A percentile compares a stretch with the other conserved stretches of the same genome.
Evolutionary conservation across 345 rosid genomes (phyloP).

Genomic region (Eutrema yunnanense): DNA sequence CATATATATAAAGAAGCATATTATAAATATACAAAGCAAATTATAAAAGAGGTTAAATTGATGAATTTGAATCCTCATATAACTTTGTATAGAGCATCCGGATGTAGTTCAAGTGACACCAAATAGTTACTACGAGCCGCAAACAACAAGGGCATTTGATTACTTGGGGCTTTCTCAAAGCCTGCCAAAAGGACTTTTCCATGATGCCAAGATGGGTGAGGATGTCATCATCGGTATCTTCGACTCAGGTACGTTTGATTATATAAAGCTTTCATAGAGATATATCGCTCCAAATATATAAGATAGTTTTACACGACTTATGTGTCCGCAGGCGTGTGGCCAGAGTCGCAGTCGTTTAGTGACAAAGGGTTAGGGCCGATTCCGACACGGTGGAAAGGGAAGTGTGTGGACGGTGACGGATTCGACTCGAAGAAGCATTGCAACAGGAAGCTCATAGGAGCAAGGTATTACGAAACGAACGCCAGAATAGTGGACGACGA

Average conservation of each 20-base stretch:
- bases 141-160: conserved; percentile 67
- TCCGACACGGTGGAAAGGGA: conserved; percentile 22
- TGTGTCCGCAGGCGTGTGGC: conserved; percentile 15
- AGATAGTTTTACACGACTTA: neutral
- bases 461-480: conserved; percentile 29
- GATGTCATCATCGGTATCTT: conserved; percentile 57
- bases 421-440: conserved; percentile 29
- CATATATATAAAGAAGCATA: neutral
- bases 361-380: conserved; percentile 21
- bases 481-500: conserved; percentile 21
- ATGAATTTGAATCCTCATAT: neutral
- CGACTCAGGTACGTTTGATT: conserved; percentile 41
- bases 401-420: conserved; percentile 1
- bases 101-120: conserved; percentile 25
- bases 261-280: neutral
- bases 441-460: conserved; percentile 51
- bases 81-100: neutral
- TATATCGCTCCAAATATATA: neutral
- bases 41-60: neutral
- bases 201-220: conserved; percentile 49
- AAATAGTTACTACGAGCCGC: conserved; percentile 42
- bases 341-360: conserved; percentile 3
- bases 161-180: conserved; percentile 42
- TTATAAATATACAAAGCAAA: neutral
- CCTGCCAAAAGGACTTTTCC: conserved; percentile 30